Evolutionary conservation across 1,284 basidiomycete genomes (phyloP), one percentile per base, ranked within the genome.

Genomic region (Ustilago hordei): DNA sequence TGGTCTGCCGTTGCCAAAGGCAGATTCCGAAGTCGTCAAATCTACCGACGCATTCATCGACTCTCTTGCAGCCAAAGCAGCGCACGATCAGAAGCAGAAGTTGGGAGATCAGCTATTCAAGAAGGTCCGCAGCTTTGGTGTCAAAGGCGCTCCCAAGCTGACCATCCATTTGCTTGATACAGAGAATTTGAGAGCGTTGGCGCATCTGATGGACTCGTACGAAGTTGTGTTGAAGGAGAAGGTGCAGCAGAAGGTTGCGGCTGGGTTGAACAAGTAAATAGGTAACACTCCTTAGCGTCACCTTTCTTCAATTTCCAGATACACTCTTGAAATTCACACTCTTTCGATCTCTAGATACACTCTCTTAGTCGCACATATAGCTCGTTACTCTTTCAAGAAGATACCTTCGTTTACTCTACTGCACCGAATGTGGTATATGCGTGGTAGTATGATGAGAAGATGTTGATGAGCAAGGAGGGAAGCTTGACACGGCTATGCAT

Each of bases 151-250:
- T 68, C 82, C 81, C 39, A 84, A 82, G 75, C 61, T 84, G 28
- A 83, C 93, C 1, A 93, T 95, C 78, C 88, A 90, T 1, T 89
- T 95, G 11, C 88, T 95, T 64, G 93, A 95, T 79, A 89, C 91
- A 77, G 93, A 95, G 67, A 94, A 95, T 81, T 88, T 95, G 31
- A 90, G 92, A 38, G 88, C 93, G 1, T 89, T 95, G 45, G 92
- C 93, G 9, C 92, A 94, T 83, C 88, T 95, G 60, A 93, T 93
- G 92, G 93, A 93, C 85, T 92, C 92, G 83, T 95, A 94, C 84
- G 92, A 93, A 8, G 88, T 90, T 2, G 89, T 94, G 2, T 88
- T 95, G 69, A 93, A 91, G 87, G 92, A 93, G 85, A 87, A 87
- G 69, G 78, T 85, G 6, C 32, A 59, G 38, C 63, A 64, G 12